Conservation (phyloP, 345 rosid species). For the Eucalyptus regnans region DNA sequence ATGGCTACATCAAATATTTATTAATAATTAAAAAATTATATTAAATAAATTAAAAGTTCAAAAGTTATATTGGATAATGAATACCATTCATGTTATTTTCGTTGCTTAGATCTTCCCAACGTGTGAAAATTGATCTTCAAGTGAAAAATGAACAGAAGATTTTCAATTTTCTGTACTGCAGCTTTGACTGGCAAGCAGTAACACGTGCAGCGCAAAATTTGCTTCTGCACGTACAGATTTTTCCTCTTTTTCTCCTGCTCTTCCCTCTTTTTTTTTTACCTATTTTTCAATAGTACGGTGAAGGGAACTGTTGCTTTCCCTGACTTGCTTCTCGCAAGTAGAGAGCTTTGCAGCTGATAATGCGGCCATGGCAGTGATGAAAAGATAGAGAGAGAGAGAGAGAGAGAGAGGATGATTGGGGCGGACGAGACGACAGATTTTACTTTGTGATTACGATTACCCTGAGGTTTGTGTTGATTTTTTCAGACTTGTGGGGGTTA, state of each 20-base stretch:
- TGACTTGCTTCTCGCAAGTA: background rate
- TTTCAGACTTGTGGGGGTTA: background rate
- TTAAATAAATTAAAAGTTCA: fast-evolving
- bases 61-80: too few species aligned
- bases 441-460: background rate
- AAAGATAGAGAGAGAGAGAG: background rate
- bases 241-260: background rate
- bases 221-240: background rate
- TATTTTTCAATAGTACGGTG: background rate
- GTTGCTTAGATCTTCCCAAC: background rate
- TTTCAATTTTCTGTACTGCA: background rate
- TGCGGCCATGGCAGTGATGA: background rate
- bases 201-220: background rate
- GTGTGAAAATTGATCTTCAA: background rate
- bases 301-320: background rate
- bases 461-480: fast-evolving
- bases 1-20: fast-evolving
- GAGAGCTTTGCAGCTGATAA: background rate
- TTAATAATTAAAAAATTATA: background rate
- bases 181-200: background rate
- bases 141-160: background rate
- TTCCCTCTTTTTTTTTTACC: background rate
- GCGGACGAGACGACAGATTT: background rate
- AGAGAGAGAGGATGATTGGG: background rate
- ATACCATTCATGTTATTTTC: background rate